Evolutionary conservation across 2,329 filamentous ascomycete species (phyloP).

Genomic region (Microascus cirrosus): DNA sequence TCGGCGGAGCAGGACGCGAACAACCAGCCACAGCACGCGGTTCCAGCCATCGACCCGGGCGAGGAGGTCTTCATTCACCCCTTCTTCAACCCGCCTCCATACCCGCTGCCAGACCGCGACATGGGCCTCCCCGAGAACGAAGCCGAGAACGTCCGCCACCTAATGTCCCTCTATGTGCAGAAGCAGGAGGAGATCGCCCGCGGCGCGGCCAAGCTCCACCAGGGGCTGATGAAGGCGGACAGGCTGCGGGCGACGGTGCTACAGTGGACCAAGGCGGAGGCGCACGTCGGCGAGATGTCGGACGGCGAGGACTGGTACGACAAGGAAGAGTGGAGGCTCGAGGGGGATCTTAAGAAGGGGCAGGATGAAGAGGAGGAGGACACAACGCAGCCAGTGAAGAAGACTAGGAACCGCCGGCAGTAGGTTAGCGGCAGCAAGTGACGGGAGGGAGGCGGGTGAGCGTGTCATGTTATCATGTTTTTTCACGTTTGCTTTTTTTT

Average conservation of each 20-base stretch:
- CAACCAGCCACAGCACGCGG: slow-evolving; percentile 5
- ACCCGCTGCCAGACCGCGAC: slow-evolving; percentile 55
- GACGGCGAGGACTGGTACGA: slow-evolving; percentile 90
- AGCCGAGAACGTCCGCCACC: slow-evolving; percentile 65
- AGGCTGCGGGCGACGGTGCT: slow-evolving; percentile 60
- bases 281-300: slow-evolving; percentile 66
- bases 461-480: neutral
- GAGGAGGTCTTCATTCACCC: slow-evolving; percentile 52
- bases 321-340: slow-evolving; percentile 65
- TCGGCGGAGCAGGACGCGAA: slow-evolving; percentile 5
- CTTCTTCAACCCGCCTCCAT: slow-evolving; percentile 56
- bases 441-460: neutral
- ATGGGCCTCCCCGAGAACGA: slow-evolving; percentile 61
- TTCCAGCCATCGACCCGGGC: slow-evolving; percentile 16
- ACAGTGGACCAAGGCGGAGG: slow-evolving; percentile 69
- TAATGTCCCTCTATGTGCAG: slow-evolving; percentile 68
- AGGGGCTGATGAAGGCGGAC: slow-evolving; percentile 62
- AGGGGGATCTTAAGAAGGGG: slow-evolving; percentile 68
- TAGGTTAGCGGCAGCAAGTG: neutral
- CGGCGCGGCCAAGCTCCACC: slow-evolving; percentile 54
- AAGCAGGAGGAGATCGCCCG: slow-evolving; percentile 79
- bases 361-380: slow-evolving; percentile 78
- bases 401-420: slow-evolving; percentile 45
- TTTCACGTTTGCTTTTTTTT: neutral
- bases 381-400: slow-evolving; percentile 44